phyloP scores from a whole-genome alignment of 257 asterid species.

The Solanum piurae region DNA sequence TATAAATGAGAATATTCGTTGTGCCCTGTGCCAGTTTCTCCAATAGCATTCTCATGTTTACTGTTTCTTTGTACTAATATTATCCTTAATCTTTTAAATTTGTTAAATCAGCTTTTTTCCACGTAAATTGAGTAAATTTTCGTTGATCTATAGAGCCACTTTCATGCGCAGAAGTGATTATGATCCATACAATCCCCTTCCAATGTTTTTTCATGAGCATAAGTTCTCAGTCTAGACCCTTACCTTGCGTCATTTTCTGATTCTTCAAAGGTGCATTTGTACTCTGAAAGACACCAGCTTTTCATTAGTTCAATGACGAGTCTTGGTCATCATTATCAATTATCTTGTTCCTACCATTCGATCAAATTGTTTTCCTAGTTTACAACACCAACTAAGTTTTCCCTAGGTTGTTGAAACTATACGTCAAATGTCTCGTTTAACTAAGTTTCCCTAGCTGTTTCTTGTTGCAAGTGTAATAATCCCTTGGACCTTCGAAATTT shows the following conservation, averaged over 20 bases:
- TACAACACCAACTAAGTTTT: neutral
- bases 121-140: neutral
- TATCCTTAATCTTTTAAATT: neutral
- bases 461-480: neutral
- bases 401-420: neutral
- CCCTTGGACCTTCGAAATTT: neutral
- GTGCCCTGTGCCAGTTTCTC: constrained; percentile 6
- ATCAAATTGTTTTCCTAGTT: neutral
- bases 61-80: neutral
- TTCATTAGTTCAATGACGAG: neutral
- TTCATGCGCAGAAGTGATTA: neutral
- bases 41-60: neutral
- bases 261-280: neutral
- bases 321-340: neutral
- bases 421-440: neutral
- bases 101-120: neutral
- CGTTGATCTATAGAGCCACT: neutral
- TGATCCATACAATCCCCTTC: neutral
- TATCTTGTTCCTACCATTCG: neutral
- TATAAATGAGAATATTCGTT: constrained; percentile 7
- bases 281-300: neutral
- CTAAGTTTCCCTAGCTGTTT: neutral
- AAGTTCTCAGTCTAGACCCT: neutral
- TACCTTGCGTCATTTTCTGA: neutral
- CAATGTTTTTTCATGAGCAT: neutral